Percentiles rank a stretch among this genome's conserved stretches.
These are phyloP conservation scores for Claviceps humidiphila DNA, from an alignment of 2,329 filamentous ascomycete species.

Conservation along the genomic window DNA sequence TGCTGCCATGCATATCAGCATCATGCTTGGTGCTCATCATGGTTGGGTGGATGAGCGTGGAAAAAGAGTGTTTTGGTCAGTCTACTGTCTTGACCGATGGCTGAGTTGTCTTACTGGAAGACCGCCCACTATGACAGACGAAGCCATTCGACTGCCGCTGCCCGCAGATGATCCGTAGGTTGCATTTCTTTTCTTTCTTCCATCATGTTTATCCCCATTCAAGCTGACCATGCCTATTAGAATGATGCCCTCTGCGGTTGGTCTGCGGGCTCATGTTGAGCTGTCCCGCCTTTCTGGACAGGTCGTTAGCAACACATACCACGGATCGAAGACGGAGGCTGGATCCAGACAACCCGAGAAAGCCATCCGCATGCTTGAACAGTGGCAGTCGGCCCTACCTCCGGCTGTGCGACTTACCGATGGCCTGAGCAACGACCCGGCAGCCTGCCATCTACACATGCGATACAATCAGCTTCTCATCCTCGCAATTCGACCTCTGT, in stretches of 20 bases:
- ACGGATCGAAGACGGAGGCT: slow-evolving; percentile 16
- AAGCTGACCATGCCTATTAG: slow-evolving; percentile 13
- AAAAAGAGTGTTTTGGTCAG: slow-evolving; percentile 37
- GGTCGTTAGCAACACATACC: slow-evolving; percentile 34
- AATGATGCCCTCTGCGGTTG: slow-evolving; percentile 28
- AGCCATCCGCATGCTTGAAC: slow-evolving; percentile 27
- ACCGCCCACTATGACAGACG: slow-evolving; percentile 31
- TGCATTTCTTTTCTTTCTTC: slow-evolving; percentile 1
- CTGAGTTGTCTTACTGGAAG: slow-evolving; percentile 36
- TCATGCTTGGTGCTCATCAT: slow-evolving; percentile 34
- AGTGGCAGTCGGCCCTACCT: slow-evolving; percentile 27
- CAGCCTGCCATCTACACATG: slow-evolving; percentile 34
- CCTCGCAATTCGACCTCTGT: slow-evolving; percentile 32
- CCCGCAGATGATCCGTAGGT: slow-evolving; percentile 29
- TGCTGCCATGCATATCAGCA: slow-evolving; percentile 32
- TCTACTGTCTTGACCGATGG: slow-evolving; percentile 37
- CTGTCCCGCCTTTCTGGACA: slow-evolving; percentile 34
- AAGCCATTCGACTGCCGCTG: slow-evolving; percentile 30
- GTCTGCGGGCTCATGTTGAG: slow-evolving; percentile 32
- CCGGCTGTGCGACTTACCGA: slow-evolving; percentile 23
- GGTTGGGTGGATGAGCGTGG: slow-evolving; percentile 29
- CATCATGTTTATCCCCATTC: neutral
- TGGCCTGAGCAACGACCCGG: slow-evolving; percentile 25
- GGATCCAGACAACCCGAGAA: slow-evolving; percentile 22
- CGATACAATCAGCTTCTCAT: slow-evolving; percentile 36